Conservation (phyloP, 306 rosid species). For the Urtica urens region DNA sequence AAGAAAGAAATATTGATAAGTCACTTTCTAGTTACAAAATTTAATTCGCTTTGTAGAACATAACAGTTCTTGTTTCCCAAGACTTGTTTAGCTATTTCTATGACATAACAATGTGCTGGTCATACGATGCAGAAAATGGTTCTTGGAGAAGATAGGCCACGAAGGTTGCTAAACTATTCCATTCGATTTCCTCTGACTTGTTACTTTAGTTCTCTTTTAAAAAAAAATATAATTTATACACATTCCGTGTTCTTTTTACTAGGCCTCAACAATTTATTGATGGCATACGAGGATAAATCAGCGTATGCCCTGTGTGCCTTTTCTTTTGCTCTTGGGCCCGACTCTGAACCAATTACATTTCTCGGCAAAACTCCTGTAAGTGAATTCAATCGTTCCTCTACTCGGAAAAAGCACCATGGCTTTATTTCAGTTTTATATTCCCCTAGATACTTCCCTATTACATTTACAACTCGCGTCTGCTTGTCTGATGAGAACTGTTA, state of each 20-base stretch:
- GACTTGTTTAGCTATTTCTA: slow-evolving; percentile 4
- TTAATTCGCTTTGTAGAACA: too few species aligned
- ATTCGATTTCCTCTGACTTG: slow-evolving; percentile 10
- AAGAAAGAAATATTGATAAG: too few species aligned
- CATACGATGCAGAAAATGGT: slow-evolving; percentile 82
- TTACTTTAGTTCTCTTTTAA: background rate
- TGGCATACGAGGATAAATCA: slow-evolving; percentile 91
- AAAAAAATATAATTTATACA: slow-evolving; percentile 2
- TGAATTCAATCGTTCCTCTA: background rate
- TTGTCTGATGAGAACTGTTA: too few species aligned
- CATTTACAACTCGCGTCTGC: too few species aligned
- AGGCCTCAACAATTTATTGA: slow-evolving; percentile 91
- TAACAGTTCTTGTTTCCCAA: too few species aligned
- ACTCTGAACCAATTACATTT: slow-evolving; percentile 61
- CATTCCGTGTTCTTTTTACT: slow-evolving; percentile 16
- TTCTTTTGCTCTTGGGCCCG: slow-evolving; percentile 64
- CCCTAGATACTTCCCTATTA: background rate
- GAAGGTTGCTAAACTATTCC: slow-evolving; percentile 40
- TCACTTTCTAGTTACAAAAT: too few species aligned
- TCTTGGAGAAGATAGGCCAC: slow-evolving; percentile 94
- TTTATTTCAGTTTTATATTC: background rate
- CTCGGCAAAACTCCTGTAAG: slow-evolving; percentile 79
- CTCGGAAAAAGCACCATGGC: background rate
- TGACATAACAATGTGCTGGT: slow-evolving; percentile 17
- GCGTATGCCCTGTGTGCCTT: slow-evolving; percentile 78